Evolutionary conservation across 306 rosid species (phyloP).

Genomic region (Lupinus albus): DNA sequence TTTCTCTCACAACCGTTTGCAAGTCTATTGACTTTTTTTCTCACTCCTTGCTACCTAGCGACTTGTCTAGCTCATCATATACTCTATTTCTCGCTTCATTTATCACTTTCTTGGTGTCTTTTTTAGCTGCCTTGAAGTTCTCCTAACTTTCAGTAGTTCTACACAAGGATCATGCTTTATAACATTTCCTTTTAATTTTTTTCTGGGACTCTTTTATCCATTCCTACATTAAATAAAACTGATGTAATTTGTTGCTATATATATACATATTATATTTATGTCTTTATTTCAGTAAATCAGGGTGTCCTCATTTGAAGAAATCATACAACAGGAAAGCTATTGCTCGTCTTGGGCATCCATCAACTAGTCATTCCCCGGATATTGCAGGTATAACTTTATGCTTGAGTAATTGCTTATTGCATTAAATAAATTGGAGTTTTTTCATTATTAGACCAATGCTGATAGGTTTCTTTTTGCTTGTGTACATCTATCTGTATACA

Average conservation of each 20-base stretch:
- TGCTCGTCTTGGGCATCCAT: conserved; percentile 56
- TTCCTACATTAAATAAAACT: conserved; percentile 1
- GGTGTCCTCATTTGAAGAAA: conserved; percentile 80
- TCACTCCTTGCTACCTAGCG: too few species aligned
- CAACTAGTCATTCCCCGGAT: conserved; percentile 55
- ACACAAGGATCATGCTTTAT: too few species aligned
- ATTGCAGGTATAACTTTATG: conserved; percentile 56
- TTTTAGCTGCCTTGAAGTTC: too few species aligned
- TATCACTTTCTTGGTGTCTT: too few species aligned
- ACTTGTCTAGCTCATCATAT: too few species aligned
- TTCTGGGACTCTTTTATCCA: too few species aligned
- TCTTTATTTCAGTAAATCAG: conserved; percentile 68
- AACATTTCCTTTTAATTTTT: too few species aligned
- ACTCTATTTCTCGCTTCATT: too few species aligned
- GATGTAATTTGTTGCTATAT: conserved; percentile 1
- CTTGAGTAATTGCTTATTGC: conserved; percentile 24
- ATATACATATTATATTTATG: conserved; percentile 13
- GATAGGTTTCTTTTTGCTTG: conserved; percentile 2
- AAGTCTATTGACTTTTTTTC: too few species aligned
- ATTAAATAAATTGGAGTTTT: conserved; percentile 18
- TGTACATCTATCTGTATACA: conserved; percentile 26
- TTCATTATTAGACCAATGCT: conserved; percentile 19
- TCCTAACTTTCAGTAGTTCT: too few species aligned
- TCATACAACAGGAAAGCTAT: conserved; percentile 64
- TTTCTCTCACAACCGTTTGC: too few species aligned